Conservation (phyloP, 2,329 filamentous ascomycete species). For the Scopulariopsis brevicaulis region DNA sequence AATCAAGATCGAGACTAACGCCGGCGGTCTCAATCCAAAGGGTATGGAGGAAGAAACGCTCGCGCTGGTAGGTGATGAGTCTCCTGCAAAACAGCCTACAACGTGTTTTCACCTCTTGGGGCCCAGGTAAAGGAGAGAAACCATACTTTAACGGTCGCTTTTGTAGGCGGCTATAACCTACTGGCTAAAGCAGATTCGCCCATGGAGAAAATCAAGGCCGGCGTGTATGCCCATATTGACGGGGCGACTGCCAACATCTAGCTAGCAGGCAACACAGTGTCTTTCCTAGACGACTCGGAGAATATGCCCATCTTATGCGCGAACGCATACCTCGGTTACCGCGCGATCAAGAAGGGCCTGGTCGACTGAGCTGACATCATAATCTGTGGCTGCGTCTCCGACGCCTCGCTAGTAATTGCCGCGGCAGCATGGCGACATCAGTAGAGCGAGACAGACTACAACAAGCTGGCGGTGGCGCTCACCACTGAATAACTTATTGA, state of each 20-base stretch:
- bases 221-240: too few species aligned
- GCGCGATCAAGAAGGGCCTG: slow-evolving; percentile 31
- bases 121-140: too few species aligned
- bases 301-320: slow-evolving; percentile 10
- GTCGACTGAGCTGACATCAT: slow-evolving; percentile 31
- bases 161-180: too few species aligned
- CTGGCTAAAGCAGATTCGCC: too few species aligned
- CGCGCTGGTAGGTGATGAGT: slow-evolving; percentile 17
- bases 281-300: slow-evolving; percentile 8
- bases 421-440: slow-evolving; percentile 44
- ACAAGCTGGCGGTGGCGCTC: slow-evolving; percentile 35
- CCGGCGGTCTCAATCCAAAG: slow-evolving; percentile 41
- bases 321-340: slow-evolving; percentile 35
- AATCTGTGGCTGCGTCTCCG: slow-evolving; percentile 34
- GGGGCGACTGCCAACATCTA: slow-evolving; percentile 6
- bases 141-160: too few species aligned
- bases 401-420: slow-evolving; percentile 41
- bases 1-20: slow-evolving; percentile 45
- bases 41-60: slow-evolving; percentile 28
- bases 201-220: too few species aligned
- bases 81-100: too few species aligned
- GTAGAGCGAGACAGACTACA: slow-evolving; percentile 34
- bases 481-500: slow-evolving; percentile 43
- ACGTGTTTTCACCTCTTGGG: too few species aligned
- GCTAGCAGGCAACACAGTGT: slow-evolving; percentile 8